These are phyloP conservation scores for Nepenthes gracilis DNA, from an alignment of 148 eudicot genomes.

Conservation along the genomic window DNA sequence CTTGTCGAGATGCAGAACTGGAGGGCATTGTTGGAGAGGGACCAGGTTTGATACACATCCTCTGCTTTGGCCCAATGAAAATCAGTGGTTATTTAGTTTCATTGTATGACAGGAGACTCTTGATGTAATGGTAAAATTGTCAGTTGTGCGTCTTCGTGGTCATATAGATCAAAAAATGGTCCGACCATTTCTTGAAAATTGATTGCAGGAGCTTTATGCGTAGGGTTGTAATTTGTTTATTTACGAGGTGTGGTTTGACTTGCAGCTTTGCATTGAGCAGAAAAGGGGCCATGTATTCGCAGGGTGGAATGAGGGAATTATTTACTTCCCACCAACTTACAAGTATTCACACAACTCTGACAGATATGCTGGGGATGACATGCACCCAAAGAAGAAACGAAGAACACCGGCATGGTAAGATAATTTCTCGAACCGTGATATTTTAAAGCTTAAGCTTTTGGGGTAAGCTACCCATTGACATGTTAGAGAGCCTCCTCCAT, in stretches of 20 bases:
- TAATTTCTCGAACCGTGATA: no score
- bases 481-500: no score
- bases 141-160: no score
- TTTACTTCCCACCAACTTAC: constrained; percentile 95
- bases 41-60: constrained; percentile 46
- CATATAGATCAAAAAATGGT: no score
- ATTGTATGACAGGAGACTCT: neutral
- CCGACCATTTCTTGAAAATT: neutral
- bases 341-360: constrained; percentile 91
- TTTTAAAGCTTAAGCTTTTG: no score
- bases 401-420: constrained; percentile 95
- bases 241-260: constrained; percentile 1
- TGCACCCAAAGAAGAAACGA: constrained; percentile 80
- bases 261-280: constrained; percentile 78
- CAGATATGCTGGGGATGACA: constrained; percentile 75
- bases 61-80: neutral
- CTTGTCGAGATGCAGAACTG: constrained; percentile 96
- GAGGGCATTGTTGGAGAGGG: constrained; percentile 85
- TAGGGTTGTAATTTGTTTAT: neutral
- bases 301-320: constrained; percentile 89
- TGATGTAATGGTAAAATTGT: no score
- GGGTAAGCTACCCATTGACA: no score
- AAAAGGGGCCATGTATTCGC: constrained; percentile 74
- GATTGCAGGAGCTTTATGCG: neutral
- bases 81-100: neutral